These are phyloP conservation scores for Tolypocladium sp. DNA, from an alignment of 2,329 filamentous ascomycete species.

Conservation along the genomic window DNA sequence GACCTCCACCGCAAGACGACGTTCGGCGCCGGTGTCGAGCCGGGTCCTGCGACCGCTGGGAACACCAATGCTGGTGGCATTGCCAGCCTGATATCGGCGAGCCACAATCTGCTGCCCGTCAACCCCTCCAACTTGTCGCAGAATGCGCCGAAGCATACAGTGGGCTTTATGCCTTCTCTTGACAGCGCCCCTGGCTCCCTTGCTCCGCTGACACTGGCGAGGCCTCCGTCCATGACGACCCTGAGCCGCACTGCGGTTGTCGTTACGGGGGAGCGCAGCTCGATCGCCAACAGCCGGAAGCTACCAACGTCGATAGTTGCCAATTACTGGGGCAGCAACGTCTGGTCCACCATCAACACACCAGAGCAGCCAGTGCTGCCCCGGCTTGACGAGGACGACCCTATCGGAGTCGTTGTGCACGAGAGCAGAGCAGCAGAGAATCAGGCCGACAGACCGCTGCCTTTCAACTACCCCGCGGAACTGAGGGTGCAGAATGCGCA, in stretches of 20 bases:
- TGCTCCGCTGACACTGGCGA: slow-evolving; percentile 74
- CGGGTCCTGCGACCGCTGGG: slow-evolving; percentile 26
- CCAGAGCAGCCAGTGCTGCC: slow-evolving; percentile 20
- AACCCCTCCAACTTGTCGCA: slow-evolving; percentile 23
- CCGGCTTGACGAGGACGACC: slow-evolving; percentile 26
- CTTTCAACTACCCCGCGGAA: slow-evolving; percentile 68
- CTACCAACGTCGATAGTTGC: slow-evolving; percentile 82
- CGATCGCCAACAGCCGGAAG: slow-evolving; percentile 56
- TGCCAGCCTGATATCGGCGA: slow-evolving; percentile 76
- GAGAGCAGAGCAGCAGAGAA: slow-evolving; percentile 19
- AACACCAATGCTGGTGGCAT: slow-evolving; percentile 55
- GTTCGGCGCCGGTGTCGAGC: slow-evolving; percentile 36
- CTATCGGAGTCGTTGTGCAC: slow-evolving; percentile 30
- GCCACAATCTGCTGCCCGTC: slow-evolving; percentile 67
- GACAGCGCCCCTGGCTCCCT: slow-evolving; percentile 52
- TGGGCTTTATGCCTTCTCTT: slow-evolving; percentile 24
- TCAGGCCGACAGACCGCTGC: slow-evolving; percentile 48
- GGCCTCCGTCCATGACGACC: slow-evolving; percentile 73
- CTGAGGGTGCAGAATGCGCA: slow-evolving; percentile 83
- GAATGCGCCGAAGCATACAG: slow-evolving; percentile 16
- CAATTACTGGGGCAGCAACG: slow-evolving; percentile 86
- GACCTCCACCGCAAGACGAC: slow-evolving; percentile 78
- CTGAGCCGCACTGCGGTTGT: slow-evolving; percentile 80
- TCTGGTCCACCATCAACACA: slow-evolving; percentile 47
- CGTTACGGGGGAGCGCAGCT: slow-evolving; percentile 66